Conservation (phyloP, 2,329 filamentous ascomycete species). For the Fusarium sambucinum region DNA sequence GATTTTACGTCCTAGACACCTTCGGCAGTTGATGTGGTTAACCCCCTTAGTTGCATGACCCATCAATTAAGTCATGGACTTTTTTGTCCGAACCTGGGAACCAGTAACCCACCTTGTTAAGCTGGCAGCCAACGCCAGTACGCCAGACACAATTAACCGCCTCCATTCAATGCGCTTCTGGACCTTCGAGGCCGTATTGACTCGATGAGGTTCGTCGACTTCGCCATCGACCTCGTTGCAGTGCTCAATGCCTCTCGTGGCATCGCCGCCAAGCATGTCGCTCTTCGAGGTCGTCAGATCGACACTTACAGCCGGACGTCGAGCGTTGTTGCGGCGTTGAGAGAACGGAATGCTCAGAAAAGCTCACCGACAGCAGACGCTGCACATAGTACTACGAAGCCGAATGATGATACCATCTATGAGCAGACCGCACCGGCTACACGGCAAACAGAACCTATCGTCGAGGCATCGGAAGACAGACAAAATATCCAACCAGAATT, state of each 20-base stretch:
- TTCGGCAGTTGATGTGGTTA: background rate
- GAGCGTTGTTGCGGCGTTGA: constrained; percentile 56
- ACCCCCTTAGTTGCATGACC: constrained; percentile 51
- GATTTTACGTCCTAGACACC: background rate
- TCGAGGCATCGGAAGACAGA: constrained; percentile 13
- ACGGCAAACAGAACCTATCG: constrained; percentile 15
- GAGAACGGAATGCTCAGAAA: constrained; percentile 40
- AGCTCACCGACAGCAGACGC: constrained; percentile 9
- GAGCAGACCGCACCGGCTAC: constrained; percentile 29
- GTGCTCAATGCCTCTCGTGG: constrained; percentile 77
- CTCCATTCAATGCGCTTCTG: constrained; percentile 43
- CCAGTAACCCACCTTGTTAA: constrained; percentile 26
- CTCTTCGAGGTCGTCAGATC: constrained; percentile 67
- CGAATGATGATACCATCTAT: constrained; percentile 18
- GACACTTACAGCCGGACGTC: constrained; percentile 63
- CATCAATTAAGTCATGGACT: constrained; percentile 46
- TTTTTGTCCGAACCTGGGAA: constrained; percentile 32
- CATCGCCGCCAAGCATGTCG: constrained; percentile 73
- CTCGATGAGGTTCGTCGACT: constrained; percentile 72
- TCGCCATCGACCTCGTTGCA: constrained; percentile 75
- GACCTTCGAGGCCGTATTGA: constrained; percentile 41
- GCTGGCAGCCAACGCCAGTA: constrained; percentile 41
- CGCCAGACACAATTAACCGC: constrained; percentile 14
- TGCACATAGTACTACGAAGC: background rate
- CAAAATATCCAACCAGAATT: constrained; percentile 19